Percentiles rank a stretch among this genome's conserved stretches.
phyloP scores from a whole-genome alignment of 768 basidiomycete species.

The Leucosporidium scottii region DNA sequence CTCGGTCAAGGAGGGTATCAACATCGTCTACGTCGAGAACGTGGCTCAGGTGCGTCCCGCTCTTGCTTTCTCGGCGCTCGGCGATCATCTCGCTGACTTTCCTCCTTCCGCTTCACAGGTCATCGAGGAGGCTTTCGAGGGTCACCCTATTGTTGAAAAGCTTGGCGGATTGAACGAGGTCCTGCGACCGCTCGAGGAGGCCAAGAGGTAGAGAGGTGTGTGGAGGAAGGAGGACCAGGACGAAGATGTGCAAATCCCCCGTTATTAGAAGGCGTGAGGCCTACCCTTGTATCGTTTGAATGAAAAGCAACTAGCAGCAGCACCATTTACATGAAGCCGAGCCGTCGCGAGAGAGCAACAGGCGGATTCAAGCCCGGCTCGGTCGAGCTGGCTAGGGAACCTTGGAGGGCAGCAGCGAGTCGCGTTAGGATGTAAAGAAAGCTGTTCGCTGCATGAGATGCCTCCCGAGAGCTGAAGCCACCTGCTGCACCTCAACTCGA shows the following conservation, averaged over 20 bases:
- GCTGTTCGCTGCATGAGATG: too few species aligned
- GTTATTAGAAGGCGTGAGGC: not conserved
- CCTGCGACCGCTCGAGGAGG: constrained; percentile 20
- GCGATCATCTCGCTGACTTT: too few species aligned
- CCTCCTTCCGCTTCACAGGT: not conserved
- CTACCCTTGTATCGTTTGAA: too few species aligned
- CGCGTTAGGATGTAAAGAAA: too few species aligned
- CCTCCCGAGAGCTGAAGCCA: too few species aligned
- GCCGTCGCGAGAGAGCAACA: too few species aligned
- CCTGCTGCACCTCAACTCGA: too few species aligned
- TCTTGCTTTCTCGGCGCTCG: constrained; percentile 58
- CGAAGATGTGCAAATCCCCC: not conserved
- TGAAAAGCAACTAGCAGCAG: too few species aligned
- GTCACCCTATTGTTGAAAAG: constrained; percentile 11
- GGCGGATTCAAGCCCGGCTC: too few species aligned
- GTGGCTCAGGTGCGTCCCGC: constrained; percentile 72
- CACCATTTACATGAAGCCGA: too few species aligned
- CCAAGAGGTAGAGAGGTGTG: not conserved
- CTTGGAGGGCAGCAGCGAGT: too few species aligned
- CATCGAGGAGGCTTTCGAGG: constrained; percentile 13
- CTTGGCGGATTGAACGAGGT: constrained; percentile 13
- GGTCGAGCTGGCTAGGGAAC: too few species aligned
- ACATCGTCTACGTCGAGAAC: constrained; percentile 90
- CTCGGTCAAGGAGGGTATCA: constrained; percentile 89
- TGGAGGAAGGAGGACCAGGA: not conserved